Conservation (phyloP, 805 yeast genomes). For the Wickerhamomyces sydowiorum region DNA sequence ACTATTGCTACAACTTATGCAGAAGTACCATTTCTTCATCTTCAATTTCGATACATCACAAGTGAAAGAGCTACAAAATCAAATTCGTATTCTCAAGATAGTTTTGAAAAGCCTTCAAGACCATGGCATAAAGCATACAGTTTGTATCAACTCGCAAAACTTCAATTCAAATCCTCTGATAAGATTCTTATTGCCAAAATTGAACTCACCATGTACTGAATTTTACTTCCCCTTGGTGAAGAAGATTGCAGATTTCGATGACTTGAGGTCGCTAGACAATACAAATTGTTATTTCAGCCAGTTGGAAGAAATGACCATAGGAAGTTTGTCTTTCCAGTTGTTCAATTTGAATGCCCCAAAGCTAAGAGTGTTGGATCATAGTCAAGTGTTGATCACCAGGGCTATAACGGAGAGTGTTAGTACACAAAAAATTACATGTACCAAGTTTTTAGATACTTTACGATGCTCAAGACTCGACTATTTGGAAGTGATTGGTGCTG, state of each 20-base stretch:
- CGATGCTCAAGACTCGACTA: conserved; percentile 5
- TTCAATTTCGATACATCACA: conserved; percentile 3
- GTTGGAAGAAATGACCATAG: conserved; percentile 12
- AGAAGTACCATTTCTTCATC: conserved; percentile 10
- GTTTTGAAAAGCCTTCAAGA: conserved; percentile 9
- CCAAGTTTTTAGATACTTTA: conserved; percentile 10
- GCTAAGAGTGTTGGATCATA: conserved; percentile 8
- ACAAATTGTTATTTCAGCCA: conserved; percentile 14
- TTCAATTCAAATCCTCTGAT: conserved; percentile 7
- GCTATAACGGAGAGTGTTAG: conserved; percentile 13
- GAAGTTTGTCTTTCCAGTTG: conserved; percentile 16
- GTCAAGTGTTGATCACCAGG: conserved; percentile 9
- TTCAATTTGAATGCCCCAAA: conserved; percentile 14
- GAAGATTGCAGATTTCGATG: conserved; percentile 15
- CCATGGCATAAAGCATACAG: conserved; percentile 9
- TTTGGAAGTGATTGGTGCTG: conserved; percentile 11
- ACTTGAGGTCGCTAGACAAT: conserved; percentile 16
- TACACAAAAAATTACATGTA: conserved; percentile 9
- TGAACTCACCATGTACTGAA: conserved; percentile 13
- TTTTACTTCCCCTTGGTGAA: conserved; percentile 10
- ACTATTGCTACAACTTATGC: conserved; percentile 1
- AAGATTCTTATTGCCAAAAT: conserved; percentile 12
- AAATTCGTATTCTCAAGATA: conserved; percentile 8
- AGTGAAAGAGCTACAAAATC: not conserved
- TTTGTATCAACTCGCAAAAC: conserved; percentile 3